Base-by-base conservation (phyloP, 805 yeast genomes). In the Clavispora asparagi region DNA sequence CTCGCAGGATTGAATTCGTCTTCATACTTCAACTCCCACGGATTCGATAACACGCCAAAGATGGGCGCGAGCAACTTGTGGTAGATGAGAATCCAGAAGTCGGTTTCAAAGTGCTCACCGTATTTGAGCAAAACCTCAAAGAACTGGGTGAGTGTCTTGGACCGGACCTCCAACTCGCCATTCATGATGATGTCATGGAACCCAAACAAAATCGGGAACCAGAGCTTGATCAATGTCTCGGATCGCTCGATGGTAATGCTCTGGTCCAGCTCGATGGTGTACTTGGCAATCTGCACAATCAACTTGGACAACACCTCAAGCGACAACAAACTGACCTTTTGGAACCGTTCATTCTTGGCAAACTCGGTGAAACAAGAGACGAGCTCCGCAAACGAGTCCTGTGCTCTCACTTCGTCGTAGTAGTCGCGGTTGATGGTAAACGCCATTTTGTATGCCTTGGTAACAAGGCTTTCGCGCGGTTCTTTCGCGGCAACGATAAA, bases 121-220 rank as follows among this genome's bases (percentile, higher is more conserved):
- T 85, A 82, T 47, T 83, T 83, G 44, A 83, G 84, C 47, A 94
- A 68, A 3, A 87, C 77, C 53, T 87, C 94, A 67, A 94, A 95
- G 70, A 92, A 74, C 56, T 77, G 82, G 51, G 83, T 85, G 58
- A 94, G 73, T 0, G 97, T 96, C 45, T 88, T 76, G 0, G 97
- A 86, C 58, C 99, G 79, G 4, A 91, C 96, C 65, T 94, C 99
- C 42, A 94, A 71, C 46, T 85, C 90, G 4, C 97, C 97, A 0
- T 83, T 83, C 95, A 91, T 88, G 29, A 91, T 87, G 7, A 92
- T 85, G 50, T 87, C 90, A 60, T 90, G 88, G 66, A 89, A 87
- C 12, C 95, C 87, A 51, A 76, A 80, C 51, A 94, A 65, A n/a
- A 92, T 74, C 2, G 97, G 96, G 68, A 86, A 86, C 95, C 96